phyloP scores from a whole-genome alignment of 331 rosid genomes.

The Erythrophleum ivorense region DNA sequence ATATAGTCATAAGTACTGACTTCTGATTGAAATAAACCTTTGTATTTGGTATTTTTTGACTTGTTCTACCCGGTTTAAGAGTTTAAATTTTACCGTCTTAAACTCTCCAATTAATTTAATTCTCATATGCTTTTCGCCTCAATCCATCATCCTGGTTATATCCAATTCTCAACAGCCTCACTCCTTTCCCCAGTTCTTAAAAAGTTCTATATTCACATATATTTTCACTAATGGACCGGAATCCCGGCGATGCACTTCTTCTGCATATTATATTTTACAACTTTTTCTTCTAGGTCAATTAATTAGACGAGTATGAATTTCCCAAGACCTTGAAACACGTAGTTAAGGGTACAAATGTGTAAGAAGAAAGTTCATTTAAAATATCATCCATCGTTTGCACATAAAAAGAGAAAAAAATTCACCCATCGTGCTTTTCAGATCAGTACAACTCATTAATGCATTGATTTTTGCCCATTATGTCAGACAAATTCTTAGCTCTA shows the following conservation, averaged over 20 bases:
- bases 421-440: conserved; percentile 28
- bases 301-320: not conserved
- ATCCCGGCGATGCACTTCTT: conserved; percentile 24
- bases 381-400: conserved; percentile 10
- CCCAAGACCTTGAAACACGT: conserved; percentile 7
- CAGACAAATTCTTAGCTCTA: conserved; percentile 17
- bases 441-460: conserved; percentile 14
- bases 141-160: not conserved
- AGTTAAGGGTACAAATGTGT: not conserved
- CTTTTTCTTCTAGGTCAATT: not conserved
- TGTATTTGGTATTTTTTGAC: conserved; percentile 16
- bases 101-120: conserved; percentile 13
- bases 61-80: conserved; percentile 33
- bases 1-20: not conserved
- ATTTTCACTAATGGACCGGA: not conserved
- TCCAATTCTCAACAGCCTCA: not conserved
- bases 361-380: conserved; percentile 34
- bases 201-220: not conserved
- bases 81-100: conserved; percentile 7
- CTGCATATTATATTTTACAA: not conserved
- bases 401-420: not conserved
- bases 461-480: not conserved
- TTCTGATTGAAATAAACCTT: not conserved
- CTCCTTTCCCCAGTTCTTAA: not conserved
- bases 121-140: not conserved